These are phyloP conservation scores for Pleurotus cornucopiae DNA, from an alignment of 768 basidiomycete species.

Conservation along the genomic window DNA sequence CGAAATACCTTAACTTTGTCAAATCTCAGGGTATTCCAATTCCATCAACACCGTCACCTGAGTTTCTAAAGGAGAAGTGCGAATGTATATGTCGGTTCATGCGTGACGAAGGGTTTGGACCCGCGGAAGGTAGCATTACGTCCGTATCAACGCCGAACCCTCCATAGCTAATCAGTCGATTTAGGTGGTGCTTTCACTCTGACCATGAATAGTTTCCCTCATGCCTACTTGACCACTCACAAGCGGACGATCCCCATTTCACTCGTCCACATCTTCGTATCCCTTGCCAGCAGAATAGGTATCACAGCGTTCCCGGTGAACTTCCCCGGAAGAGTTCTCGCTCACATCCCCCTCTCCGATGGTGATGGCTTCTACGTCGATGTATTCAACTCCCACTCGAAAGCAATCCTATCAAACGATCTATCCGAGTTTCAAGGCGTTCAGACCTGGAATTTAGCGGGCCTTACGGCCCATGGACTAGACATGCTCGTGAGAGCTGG, in stretches of 20 bases:
- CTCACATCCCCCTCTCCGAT: constrained; percentile 38
- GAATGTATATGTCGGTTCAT: constrained; percentile 48
- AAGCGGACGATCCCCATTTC: constrained; percentile 56
- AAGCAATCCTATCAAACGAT: constrained; percentile 30
- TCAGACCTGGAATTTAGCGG: constrained; percentile 11
- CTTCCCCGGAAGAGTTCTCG: constrained; percentile 54
- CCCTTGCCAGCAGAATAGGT: constrained; percentile 46
- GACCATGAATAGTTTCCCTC: constrained; percentile 56
- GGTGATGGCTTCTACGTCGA: constrained; percentile 41
- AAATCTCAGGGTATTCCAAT: constrained; percentile 19
- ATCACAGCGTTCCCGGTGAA: constrained; percentile 49
- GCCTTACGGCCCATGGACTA: constrained; percentile 21
- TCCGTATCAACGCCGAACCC: neutral
- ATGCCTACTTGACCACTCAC: constrained; percentile 46
- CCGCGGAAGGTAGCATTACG: neutral
- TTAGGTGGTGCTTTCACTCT: constrained; percentile 35
- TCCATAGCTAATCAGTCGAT: neutral
- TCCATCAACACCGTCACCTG: constrained; percentile 24
- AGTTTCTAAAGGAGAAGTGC: constrained; percentile 30
- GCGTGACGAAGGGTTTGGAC: constrained; percentile 18
- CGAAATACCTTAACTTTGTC: constrained; percentile 36
- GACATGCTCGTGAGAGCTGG: constrained; percentile 36
- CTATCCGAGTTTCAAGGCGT: constrained; percentile 24
- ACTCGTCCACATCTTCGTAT: constrained; percentile 54
- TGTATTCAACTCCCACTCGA: constrained; percentile 36